phyloP scores from a whole-genome alignment of 2,329 filamentous ascomycete species.

The Trichoderma gracile region DNA sequence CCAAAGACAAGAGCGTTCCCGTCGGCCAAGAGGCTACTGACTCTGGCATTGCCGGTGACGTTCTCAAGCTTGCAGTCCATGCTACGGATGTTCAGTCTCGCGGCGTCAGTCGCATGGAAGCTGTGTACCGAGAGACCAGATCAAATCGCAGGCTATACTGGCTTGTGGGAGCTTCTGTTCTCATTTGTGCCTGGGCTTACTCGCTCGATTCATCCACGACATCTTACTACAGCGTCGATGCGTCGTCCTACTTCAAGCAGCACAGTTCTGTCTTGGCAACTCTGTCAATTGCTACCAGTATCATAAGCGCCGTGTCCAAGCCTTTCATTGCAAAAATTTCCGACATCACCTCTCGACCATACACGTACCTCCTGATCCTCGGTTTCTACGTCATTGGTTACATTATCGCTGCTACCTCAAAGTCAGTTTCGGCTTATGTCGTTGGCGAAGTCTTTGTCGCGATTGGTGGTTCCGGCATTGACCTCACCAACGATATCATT shows the following conservation, averaged over 20 bases:
- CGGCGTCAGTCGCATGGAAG: conserved; percentile 37
- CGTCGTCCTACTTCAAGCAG: conserved; percentile 35
- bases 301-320: conserved; percentile 55
- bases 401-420: conserved; percentile 57
- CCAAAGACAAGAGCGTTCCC: background rate
- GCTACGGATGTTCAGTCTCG: conserved; percentile 28
- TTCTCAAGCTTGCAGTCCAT: conserved; percentile 28
- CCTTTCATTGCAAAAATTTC: conserved; percentile 63
- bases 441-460: conserved; percentile 60
- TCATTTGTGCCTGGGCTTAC: conserved; percentile 38
- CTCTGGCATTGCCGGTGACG: conserved; percentile 8
- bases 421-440: conserved; percentile 53
- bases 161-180: conserved; percentile 35
- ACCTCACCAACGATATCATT: conserved; percentile 63
- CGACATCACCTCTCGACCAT: conserved; percentile 62
- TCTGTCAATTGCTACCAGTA: conserved; percentile 37
- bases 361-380: conserved; percentile 59
- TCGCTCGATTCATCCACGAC: conserved; percentile 37
- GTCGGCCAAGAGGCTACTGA: background rate
- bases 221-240: conserved; percentile 36
- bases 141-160: conserved; percentile 32
- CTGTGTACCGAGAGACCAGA: conserved; percentile 35
- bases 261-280: conserved; percentile 35
- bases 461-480: conserved; percentile 59
- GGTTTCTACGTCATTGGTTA: conserved; percentile 57